Conservation (phyloP, 352 stramenopile genomes). For the Phytophthora cryptogea region DNA sequence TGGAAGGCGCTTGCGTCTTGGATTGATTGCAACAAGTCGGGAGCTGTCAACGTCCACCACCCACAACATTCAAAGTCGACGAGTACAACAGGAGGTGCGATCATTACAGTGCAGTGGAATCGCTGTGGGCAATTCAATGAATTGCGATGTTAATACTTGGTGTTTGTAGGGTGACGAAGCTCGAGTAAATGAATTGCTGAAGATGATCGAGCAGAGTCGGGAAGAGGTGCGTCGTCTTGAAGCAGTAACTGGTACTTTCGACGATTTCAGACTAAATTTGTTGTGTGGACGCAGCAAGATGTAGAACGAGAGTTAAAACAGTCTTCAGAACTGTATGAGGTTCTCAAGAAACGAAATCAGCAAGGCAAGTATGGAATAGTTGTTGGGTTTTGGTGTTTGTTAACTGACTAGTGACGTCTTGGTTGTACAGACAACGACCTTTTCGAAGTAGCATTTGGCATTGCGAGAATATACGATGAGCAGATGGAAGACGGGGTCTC, state of each 20-base stretch:
- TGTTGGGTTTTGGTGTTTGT: background rate
- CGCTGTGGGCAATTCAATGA: background rate
- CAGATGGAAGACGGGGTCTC: conserved; percentile 22
- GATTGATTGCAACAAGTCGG: background rate
- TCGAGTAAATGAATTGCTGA: conserved; percentile 18
- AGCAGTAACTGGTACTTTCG: background rate
- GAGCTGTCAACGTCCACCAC: conserved; percentile 12
- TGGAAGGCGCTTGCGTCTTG: background rate
- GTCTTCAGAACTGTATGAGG: conserved; percentile 27
- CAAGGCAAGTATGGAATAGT: conserved; percentile 14
- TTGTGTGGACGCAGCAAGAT: conserved; percentile 9
- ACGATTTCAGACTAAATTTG: background rate
- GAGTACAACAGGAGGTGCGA: background rate
- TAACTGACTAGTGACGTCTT: background rate
- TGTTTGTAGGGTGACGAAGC: background rate
- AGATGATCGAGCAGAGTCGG: conserved; percentile 27
- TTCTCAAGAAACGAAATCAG: conserved; percentile 21
- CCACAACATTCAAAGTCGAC: background rate
- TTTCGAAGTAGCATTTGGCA: conserved; percentile 30
- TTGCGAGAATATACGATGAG: conserved; percentile 33
- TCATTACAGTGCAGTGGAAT: background rate
- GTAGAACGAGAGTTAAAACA: conserved; percentile 19
- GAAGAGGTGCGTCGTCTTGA: conserved; percentile 11
- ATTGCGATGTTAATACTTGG: background rate
- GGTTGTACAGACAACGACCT: conserved; percentile 12